Conservation (phyloP, 2,329 filamentous ascomycete species). For the Taxawa tesnikishii region DNA sequence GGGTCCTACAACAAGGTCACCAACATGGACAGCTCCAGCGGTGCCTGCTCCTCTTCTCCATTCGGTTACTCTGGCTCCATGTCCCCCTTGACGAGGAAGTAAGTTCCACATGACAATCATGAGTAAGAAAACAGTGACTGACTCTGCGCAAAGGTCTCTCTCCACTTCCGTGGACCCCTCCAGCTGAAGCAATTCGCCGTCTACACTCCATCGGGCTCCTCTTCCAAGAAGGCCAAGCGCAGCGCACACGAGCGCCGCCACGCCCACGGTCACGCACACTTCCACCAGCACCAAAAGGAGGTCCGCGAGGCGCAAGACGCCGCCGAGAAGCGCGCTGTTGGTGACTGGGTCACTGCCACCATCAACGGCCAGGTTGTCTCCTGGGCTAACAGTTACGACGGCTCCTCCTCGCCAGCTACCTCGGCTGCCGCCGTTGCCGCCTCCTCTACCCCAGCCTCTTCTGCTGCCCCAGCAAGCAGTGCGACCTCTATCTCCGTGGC, state of each 20-base stretch:
- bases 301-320: conserved; percentile 14
- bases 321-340: conserved; percentile 36
- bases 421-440: conserved; percentile 10
- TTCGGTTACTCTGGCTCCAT: conserved; percentile 47
- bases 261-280: conserved; percentile 34
- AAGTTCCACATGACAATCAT: conserved; percentile 20
- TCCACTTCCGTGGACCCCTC: conserved; percentile 62
- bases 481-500: conserved; percentile 7
- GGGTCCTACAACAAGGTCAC: conserved; percentile 51
- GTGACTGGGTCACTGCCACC: conserved; percentile 41
- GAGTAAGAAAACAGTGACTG: conserved; percentile 1
- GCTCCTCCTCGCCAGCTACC: conserved; percentile 14
- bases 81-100: conserved; percentile 61
- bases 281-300: conserved; percentile 33
- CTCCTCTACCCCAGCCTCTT: conserved; percentile 7
- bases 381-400: conserved; percentile 47
- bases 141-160: conserved; percentile 42
- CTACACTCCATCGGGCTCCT: conserved; percentile 41
- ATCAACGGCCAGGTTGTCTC: conserved; percentile 46
- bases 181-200: conserved; percentile 55
- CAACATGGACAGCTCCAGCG: conserved; percentile 43
- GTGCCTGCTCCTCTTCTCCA: conserved; percentile 41
- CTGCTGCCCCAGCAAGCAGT: conserved; percentile 11
- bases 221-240: conserved; percentile 24
- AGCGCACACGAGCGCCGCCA: conserved; percentile 18